phyloP scores from a whole-genome alignment of 768 basidiomycete species.

The Clitopilus passeckerianus region DNA sequence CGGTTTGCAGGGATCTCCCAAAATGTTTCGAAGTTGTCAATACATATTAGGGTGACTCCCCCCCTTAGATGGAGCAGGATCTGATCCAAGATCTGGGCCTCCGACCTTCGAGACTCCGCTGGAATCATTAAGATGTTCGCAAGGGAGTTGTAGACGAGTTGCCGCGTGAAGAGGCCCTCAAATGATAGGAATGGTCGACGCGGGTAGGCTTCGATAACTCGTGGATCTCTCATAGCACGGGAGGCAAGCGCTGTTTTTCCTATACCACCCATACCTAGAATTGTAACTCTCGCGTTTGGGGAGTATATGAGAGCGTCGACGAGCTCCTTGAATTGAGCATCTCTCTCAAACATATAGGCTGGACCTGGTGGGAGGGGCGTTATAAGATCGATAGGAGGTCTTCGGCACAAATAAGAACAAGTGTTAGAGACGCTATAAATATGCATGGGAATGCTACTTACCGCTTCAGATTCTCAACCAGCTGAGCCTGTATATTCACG shows the following conservation, averaged over 20 bases:
- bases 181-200: background rate
- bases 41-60: background rate
- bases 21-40: background rate
- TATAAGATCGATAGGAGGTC: background rate
- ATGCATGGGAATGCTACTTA: no score
- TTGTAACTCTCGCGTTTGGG: background rate
- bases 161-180: background rate
- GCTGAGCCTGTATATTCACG: no score
- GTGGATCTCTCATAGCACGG: background rate
- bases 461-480: no score
- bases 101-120: background rate
- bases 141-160: background rate
- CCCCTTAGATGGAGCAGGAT: background rate
- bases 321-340: background rate
- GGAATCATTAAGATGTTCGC: background rate
- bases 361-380: background rate
- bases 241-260: conserved; percentile 6
- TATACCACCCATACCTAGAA: background rate
- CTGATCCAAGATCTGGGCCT: background rate
- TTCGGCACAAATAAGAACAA: background rate
- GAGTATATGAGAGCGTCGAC: background rate
- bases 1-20: background rate
- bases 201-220: background rate
- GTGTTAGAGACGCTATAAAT: no score
- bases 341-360: background rate